Conservation (phyloP, 2,329 filamentous ascomycete genomes). For the Phialophora macrospora region DNA sequence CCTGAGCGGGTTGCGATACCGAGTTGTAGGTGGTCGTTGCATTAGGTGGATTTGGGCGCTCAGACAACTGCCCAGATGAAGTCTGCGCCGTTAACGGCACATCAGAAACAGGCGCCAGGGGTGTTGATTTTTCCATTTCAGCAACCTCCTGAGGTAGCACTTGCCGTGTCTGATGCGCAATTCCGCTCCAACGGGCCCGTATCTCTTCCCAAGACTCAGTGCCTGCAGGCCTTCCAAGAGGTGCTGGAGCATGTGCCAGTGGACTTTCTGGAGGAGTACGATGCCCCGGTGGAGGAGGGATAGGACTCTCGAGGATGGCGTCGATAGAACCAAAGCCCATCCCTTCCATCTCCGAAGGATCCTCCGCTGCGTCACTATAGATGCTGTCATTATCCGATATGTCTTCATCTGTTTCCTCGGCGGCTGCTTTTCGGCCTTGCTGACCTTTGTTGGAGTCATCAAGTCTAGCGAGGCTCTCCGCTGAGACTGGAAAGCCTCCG, state of each 20-base stretch:
- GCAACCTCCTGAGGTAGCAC: background rate
- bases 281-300: constrained; percentile 16
- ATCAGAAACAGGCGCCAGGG: background rate
- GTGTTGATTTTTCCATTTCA: background rate
- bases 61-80: constrained; percentile 9
- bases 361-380: constrained; percentile 50
- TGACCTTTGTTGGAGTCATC: constrained; percentile 15
- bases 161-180: constrained; percentile 34
- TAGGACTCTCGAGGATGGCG: constrained; percentile 52
- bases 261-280: constrained; percentile 34
- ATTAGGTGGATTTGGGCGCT: background rate
- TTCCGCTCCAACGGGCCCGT: constrained; percentile 42
- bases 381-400: constrained; percentile 47
- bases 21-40: constrained; percentile 1
- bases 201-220: constrained; percentile 40
- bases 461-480: constrained; percentile 19
- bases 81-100: constrained; percentile 5
- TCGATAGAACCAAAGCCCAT: constrained; percentile 57
- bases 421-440: constrained; percentile 1
- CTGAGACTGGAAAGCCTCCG: constrained; percentile 60
- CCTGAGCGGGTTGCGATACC: constrained; percentile 3
- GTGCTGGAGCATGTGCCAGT: constrained; percentile 14
- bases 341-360: constrained; percentile 43
- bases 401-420: constrained; percentile 26
- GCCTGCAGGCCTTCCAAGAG: constrained; percentile 1